Base-by-base conservation (phyloP, 106 monocot species). In the Triglochin maritima region DNA sequence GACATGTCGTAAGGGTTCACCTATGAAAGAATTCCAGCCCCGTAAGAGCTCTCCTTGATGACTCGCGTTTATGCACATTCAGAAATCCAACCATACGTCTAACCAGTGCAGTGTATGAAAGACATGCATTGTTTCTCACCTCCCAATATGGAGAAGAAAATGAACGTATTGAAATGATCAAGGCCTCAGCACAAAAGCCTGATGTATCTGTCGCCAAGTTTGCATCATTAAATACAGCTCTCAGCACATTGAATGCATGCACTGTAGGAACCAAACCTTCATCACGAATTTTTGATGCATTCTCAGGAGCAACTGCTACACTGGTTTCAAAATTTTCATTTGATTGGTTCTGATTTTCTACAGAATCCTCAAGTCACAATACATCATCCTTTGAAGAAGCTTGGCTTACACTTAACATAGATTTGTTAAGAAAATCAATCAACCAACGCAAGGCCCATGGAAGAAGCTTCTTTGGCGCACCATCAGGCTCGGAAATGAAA, bases 131-230 rank as follows among this genome's bases (percentile, higher is more conserved):
- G 53, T 98, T 98, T 4, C 98, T 73, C 17, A 98, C 84, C 67
- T 98, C 98, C 98, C 98, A 98, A 62, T 98, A 86, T 64, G 91
- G 80, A 74, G 98, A 98, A 41, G 88, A 83, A 65, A 98, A 92
- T 47, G 98, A 86, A 49, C 79, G 80, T 71, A 98, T 86, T 4
- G 82, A 79, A 65, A 91, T 62, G 56, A 92, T 84, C 65, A 89
- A 61, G 59, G 91, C 92, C 67, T 98, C 98, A 58, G 98, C 86
- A 70, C 73, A 86, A 62, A 98, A 98, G 9, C 98, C 98, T 46
- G 92, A 92, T 44, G 88, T 89, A 79, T 98, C 98, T 44, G 86
- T 58, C 49, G 85, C 83, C 77, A 98, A 79, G 71, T 98, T 98
- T 68, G 98, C 66, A 50, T 98, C 98, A 79, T 98, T 92, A 57